Conservation (phyloP, 352 stramenopile species). For the Phytopythium delawarense region DNA sequence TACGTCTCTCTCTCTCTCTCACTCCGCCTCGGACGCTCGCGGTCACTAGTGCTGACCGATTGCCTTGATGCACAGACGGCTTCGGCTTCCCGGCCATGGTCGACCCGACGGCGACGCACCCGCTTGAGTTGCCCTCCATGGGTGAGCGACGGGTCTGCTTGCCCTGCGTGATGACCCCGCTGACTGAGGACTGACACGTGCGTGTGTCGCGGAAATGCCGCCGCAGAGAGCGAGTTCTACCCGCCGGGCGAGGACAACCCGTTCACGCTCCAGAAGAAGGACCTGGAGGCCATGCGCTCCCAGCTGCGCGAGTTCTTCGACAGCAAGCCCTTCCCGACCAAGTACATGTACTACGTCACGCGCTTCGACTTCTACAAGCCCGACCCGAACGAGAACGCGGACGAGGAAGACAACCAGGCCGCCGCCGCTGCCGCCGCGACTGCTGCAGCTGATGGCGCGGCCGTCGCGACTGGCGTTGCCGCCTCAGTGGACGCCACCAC, state of each 20-base stretch:
- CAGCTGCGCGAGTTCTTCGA: conserved; percentile 79
- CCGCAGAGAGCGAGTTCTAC: conserved; percentile 44
- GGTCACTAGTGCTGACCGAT: conserved; percentile 6
- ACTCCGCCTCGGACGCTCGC: too few relatives aligned
- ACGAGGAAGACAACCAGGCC: conserved; percentile 25
- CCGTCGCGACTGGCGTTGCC: neutral
- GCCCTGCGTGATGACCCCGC: too few relatives aligned
- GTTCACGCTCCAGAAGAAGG: conserved; percentile 27
- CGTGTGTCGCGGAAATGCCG: neutral
- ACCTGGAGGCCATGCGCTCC: conserved; percentile 60
- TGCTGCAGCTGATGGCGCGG: neutral
- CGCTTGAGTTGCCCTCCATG: conserved; percentile 50
- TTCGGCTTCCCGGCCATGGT: conserved; percentile 61
- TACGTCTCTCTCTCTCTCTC: conserved; percentile 23
- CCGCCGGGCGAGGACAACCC: conserved; percentile 56
- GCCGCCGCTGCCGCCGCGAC: neutral
- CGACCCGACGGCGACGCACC: conserved; percentile 54
- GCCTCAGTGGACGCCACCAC: neutral
- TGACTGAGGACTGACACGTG: neutral
- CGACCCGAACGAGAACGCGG: conserved; percentile 31
- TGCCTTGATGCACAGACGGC: conserved; percentile 25
- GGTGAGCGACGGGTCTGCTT: conserved; percentile 25
- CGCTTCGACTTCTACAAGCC: conserved; percentile 75
- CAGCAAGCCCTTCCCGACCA: conserved; percentile 75
- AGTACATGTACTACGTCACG: conserved; percentile 86